Percentiles rank a stretch among this genome's conserved stretches.
phyloP scores from a whole-genome alignment of 257 asterid species.

The Datura wrightii region DNA sequence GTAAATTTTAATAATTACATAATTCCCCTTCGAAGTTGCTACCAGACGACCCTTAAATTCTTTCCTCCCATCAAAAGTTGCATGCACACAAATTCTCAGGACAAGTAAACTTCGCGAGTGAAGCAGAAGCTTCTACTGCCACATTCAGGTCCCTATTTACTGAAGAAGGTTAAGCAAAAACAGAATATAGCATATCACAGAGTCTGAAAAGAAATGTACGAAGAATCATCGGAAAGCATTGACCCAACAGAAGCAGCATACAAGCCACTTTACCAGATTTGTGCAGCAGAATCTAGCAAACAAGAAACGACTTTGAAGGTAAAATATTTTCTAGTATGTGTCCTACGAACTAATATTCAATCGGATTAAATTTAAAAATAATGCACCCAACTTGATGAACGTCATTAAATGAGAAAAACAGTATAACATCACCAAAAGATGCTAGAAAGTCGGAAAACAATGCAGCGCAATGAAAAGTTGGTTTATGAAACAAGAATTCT shows the following conservation, averaged over 20 bases:
- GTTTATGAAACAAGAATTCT: neutral
- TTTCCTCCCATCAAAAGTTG: neutral
- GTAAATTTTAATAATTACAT: too few relatives aligned
- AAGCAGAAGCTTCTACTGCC: too few relatives aligned
- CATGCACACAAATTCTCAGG: too few relatives aligned
- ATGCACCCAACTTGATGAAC: neutral
- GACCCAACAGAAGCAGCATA: neutral
- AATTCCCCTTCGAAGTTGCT: too few relatives aligned
- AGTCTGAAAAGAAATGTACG: too few relatives aligned
- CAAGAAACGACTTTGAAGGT: neutral
- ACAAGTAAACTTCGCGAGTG: too few relatives aligned
- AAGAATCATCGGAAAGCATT: too few relatives aligned
- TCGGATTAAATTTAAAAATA: neutral
- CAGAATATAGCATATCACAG: too few relatives aligned
- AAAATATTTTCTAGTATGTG: neutral
- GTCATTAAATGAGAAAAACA: conserved; percentile 2
- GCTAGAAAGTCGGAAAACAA: neutral
- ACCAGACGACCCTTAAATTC: neutral
- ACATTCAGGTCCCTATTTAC: too few relatives aligned
- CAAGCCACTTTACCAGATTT: neutral
- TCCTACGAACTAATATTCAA: neutral
- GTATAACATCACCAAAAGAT: neutral
- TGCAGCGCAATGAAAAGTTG: neutral
- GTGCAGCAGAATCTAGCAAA: neutral
- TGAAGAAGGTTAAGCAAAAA: too few relatives aligned